Evolutionary conservation across 768 basidiomycete genomes (phyloP).

Genomic region (Mycena chlorophos): DNA sequence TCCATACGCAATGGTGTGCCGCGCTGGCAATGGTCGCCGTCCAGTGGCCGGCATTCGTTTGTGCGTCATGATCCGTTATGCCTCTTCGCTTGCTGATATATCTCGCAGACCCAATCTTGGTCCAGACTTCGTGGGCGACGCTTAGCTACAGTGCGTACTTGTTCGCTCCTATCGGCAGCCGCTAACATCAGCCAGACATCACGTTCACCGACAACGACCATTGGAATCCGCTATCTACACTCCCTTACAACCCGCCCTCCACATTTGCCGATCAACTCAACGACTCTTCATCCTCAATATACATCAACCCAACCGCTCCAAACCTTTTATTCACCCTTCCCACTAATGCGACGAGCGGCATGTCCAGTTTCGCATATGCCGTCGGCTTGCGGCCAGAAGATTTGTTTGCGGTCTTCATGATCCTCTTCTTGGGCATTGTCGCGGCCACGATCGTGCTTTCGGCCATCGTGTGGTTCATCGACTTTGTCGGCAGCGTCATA

Average conservation of each 20-base stretch:
- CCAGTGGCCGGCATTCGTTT: slow-evolving; percentile 90
- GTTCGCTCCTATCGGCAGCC: slow-evolving; percentile 9
- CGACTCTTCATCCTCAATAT: slow-evolving; percentile 73
- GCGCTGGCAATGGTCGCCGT: slow-evolving; percentile 91
- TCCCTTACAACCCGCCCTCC: slow-evolving; percentile 63
- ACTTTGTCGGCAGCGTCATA: slow-evolving; percentile 50
- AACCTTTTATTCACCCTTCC: slow-evolving; percentile 79
- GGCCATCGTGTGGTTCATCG: slow-evolving; percentile 69
- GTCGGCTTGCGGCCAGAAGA: slow-evolving; percentile 82
- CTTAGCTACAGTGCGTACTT: slow-evolving; percentile 61
- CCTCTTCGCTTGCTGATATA: slow-evolving; percentile 15
- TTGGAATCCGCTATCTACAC: slow-evolving; percentile 66
- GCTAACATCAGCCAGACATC: slow-evolving; percentile 53
- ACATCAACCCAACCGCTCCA: slow-evolving; percentile 62
- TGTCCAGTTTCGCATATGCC: slow-evolving; percentile 81
- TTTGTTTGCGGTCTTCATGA: slow-evolving; percentile 78
- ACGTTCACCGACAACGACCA: slow-evolving; percentile 61
- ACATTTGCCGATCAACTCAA: slow-evolving; percentile 71
- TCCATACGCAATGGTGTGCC: slow-evolving; percentile 92
- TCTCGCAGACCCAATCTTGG: slow-evolving; percentile 78
- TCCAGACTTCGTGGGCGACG: slow-evolving; percentile 87
- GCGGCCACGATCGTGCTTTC: slow-evolving; percentile 72
- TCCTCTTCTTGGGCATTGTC: slow-evolving; percentile 78
- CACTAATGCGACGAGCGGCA: slow-evolving; percentile 59
- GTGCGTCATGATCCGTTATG: slow-evolving; percentile 47